Evolutionary conservation across 331 rosid genomes (phyloP), one percentile per base, ranked within the genome.

Genomic region (Quercus lobata): DNA sequence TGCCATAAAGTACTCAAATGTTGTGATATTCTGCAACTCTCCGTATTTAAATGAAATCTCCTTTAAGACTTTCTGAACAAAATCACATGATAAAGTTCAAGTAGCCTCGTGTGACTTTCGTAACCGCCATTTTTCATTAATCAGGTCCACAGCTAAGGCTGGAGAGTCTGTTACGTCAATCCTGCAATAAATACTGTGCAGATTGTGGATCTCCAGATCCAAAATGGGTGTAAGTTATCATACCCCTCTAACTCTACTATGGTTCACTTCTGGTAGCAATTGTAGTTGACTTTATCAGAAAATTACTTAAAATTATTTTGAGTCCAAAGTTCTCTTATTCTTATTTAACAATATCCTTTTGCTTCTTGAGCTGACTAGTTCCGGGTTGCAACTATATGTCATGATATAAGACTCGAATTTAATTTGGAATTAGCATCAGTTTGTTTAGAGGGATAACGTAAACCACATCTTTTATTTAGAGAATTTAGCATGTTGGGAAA

Each of bases 191-290:
- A 76, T 70, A 34, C 55, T 95, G 99, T 25, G 98, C 99, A 69
- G 99, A 95, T 80, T 95, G 99, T 79, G 98, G 94, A 62, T 80
- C 98, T 74, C 92, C 92, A 29, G 97, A 91, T 61, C 99, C 99
- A 56, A 93, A 90, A 93, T 95, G 99, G 99, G 96, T 90, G 99
- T 93, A 91, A 87, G 97, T 84, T 68, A 30, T 85, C 78, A 19
- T 34, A 25, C 29, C 71, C 75, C 10, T 60, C 30, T 24, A 5
- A 60, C 6, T 60, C 68, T 60, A 24, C 16, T 35, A 32, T 79
- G 74, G n/a, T 76, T 82, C 37, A 19, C 19, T 68, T 2, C 25
- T 46, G 19, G 21, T 75, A 9, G 61, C 73, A 18, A 25, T 62
- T 27, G 25, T 7, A 57, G 71, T 74, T 17, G 46, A 35, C 21